Conservation (phyloP, 2,329 filamentous ascomycete species). For the Cytospora piceae region DNA sequence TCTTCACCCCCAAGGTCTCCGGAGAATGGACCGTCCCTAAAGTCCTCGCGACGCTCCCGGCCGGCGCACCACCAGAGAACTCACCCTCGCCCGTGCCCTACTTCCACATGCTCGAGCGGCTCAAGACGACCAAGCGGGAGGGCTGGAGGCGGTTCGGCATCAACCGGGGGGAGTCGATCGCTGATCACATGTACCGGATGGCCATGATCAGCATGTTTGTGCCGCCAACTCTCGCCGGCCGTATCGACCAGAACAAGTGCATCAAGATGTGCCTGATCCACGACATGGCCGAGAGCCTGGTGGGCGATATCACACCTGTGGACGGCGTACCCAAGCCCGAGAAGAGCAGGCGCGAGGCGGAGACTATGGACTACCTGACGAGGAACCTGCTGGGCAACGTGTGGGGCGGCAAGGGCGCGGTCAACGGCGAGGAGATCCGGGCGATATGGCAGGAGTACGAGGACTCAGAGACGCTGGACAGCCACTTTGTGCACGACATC, state of each 20-base stretch:
- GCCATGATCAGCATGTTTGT: constrained; percentile 93
- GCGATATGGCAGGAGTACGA: constrained; percentile 96
- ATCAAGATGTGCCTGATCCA: constrained; percentile 95
- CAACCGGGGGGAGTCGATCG: constrained; percentile 79
- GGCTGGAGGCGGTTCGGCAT: constrained; percentile 93
- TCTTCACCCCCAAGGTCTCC: constrained; percentile 45
- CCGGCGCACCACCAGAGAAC: constrained; percentile 60
- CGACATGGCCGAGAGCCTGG: constrained; percentile 95
- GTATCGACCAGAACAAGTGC: constrained; percentile 79
- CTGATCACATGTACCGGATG: constrained; percentile 99
- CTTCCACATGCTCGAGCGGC: constrained; percentile 89
- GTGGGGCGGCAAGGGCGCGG: constrained; percentile 59
- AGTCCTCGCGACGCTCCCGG: constrained; percentile 67
- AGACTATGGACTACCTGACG: constrained; percentile 91
- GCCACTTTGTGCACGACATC: constrained; percentile 90
- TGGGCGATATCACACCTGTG: constrained; percentile 95
- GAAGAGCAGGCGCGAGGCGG: constrained; percentile 83
- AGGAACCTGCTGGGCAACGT: constrained; percentile 73
- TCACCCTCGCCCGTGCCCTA: constrained; percentile 81
- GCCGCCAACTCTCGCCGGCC: constrained; percentile 70
- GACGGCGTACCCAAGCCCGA: constrained; percentile 84
- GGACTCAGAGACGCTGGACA: constrained; percentile 80
- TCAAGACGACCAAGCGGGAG: constrained; percentile 96
- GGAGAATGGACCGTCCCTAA: constrained; percentile 60
- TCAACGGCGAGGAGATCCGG: constrained; percentile 70